phyloP scores from a whole-genome alignment of 305 asterid genomes.

The Fraxinus platypoda region DNA sequence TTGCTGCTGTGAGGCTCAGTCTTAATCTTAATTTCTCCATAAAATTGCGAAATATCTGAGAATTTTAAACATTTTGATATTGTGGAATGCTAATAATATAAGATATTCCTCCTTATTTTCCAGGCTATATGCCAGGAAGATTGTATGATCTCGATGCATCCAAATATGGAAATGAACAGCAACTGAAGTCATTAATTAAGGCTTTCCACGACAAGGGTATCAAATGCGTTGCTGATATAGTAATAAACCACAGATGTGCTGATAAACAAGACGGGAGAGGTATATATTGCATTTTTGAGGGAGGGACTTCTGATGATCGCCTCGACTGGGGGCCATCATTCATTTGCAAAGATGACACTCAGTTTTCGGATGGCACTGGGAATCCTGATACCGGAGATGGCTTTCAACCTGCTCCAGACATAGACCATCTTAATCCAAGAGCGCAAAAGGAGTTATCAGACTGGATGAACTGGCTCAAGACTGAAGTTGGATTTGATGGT shows the following conservation, averaged over 20 bases:
- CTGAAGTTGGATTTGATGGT: conserved; percentile 71
- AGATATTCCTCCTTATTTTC: not conserved
- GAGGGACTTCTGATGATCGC: conserved; percentile 73
- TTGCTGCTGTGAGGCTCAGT: not conserved
- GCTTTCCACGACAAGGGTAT: conserved; percentile 47
- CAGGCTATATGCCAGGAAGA: conserved; percentile 79
- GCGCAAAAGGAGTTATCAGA: conserved; percentile 69
- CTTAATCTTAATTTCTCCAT: not conserved
- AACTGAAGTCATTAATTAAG: conserved; percentile 46
- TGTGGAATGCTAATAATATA: not conserved
- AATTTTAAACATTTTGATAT: not conserved
- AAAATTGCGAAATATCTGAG: not conserved
- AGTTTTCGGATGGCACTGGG: conserved; percentile 68
- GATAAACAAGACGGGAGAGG: conserved; percentile 63
- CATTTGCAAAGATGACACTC: conserved; percentile 59
- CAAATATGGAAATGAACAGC: conserved; percentile 53
- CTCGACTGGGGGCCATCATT: conserved; percentile 81
- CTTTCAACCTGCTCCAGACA: conserved; percentile 57
- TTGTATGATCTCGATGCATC: conserved; percentile 81
- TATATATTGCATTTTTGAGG: conserved; percentile 68
- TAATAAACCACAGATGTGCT: conserved; percentile 81
- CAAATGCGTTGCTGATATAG: conserved; percentile 74
- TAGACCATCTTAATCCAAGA: conserved; percentile 64
- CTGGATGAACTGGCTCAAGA: conserved; percentile 89
- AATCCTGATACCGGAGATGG: conserved; percentile 63